Conservation (phyloP, 352 stramenopile genomes). For the Aphanomyces cochlioides region DNA sequence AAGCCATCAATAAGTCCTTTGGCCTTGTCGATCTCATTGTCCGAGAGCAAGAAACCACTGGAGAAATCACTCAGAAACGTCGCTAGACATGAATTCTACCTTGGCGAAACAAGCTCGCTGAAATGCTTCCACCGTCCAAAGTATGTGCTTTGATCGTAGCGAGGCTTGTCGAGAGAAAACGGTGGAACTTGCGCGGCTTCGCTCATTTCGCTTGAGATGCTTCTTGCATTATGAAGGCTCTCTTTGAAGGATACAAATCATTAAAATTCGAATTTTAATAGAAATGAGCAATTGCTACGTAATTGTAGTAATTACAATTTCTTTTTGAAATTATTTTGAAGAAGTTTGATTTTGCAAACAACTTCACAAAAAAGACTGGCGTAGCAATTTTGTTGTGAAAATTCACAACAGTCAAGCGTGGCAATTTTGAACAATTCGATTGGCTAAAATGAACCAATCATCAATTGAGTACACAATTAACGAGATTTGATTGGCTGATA, state of each 20-base stretch:
- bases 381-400: too few relatives aligned
- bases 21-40: slow-evolving; percentile 58
- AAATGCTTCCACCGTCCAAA: slow-evolving; percentile 79
- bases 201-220: background rate
- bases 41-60: slow-evolving; percentile 66
- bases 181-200: background rate
- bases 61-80: background rate
- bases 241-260: background rate
- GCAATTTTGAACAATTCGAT: too few relatives aligned
- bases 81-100: slow-evolving; percentile 33
- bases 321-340: too few relatives aligned
- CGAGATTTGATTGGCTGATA: too few relatives aligned
- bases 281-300: background rate
- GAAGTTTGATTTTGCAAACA: too few relatives aligned
- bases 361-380: too few relatives aligned
- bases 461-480: too few relatives aligned
- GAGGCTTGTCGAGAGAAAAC: slow-evolving; percentile 38
- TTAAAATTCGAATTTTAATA: slow-evolving; percentile 3
- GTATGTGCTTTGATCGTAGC: slow-evolving; percentile 86
- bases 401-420: too few relatives aligned
- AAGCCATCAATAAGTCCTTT: slow-evolving; percentile 53
- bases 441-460: too few relatives aligned
- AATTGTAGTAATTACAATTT: too few relatives aligned
- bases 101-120: slow-evolving; percentile 75
- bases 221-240: background rate